Evolutionary conservation across 2,329 filamentous ascomycete genomes (phyloP).

Genomic region (Orbilia blumenaviensis): DNA sequence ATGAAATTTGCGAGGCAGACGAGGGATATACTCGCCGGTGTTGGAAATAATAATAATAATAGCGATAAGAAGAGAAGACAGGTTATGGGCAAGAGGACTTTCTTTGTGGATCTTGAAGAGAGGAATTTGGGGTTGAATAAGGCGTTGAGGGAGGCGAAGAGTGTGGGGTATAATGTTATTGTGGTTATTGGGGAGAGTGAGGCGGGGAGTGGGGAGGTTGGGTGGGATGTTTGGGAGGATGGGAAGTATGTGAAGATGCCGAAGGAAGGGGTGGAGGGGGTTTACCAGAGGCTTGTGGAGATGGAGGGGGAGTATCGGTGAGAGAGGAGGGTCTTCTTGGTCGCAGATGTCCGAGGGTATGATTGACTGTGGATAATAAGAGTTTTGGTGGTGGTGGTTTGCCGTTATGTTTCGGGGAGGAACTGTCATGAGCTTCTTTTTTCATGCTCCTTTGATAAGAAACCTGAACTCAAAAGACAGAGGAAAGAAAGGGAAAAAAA

Average conservation of each 20-base stretch:
- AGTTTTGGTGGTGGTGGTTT: too few species aligned
- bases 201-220: constrained; percentile 69
- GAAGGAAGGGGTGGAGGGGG: constrained; percentile 46
- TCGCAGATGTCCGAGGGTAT: too few species aligned
- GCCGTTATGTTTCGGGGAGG: not conserved
- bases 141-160: constrained; percentile 77
- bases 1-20: constrained; percentile 62
- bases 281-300: constrained; percentile 55
- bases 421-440: not conserved
- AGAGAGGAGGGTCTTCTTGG: not conserved
- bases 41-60: too few species aligned
- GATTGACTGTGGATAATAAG: too few species aligned
- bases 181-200: constrained; percentile 76
- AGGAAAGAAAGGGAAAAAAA: not conserved
- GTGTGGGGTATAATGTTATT: constrained; percentile 76
- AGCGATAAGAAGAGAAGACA: constrained; percentile 55
- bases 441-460: not conserved
- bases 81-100: constrained; percentile 55
- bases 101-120: constrained; percentile 73
- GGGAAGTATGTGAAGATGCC: constrained; percentile 25
- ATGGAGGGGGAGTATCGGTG: constrained; percentile 54
- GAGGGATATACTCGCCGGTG: constrained; percentile 63
- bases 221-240: constrained; percentile 58
- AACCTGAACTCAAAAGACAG: too few species aligned
- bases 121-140: constrained; percentile 69